Percentiles rank a stretch among this genome's conserved stretches.
Conservation (phyloP, 129 eudicot genomes). For the Tanacetum coccineum region DNA sequence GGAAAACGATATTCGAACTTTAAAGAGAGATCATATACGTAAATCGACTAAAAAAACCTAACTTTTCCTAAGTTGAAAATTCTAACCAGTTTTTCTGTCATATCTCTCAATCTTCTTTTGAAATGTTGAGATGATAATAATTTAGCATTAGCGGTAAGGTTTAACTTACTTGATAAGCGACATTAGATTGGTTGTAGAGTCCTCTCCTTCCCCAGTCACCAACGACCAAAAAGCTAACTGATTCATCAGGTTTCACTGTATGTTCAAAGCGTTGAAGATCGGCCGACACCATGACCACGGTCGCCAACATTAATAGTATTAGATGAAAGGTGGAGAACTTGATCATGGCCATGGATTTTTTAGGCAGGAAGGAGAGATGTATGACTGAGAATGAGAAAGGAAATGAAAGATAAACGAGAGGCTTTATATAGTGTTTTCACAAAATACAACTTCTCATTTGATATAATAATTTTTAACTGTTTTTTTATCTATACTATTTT, state of each 20-base stretch:
- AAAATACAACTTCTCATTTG: too few species aligned
- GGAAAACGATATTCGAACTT: not conserved
- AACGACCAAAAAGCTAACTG: slow-evolving; percentile 50
- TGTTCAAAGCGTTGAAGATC: slow-evolving; percentile 45
- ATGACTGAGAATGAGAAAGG: too few species aligned
- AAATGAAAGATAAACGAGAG: too few species aligned
- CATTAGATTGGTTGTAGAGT: slow-evolving; percentile 51
- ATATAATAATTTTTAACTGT: too few species aligned
- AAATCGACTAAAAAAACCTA: slow-evolving; percentile 9
- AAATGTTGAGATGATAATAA: not conserved
- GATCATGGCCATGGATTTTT: not conserved
- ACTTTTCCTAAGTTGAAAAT: not conserved
- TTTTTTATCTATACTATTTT: too few species aligned
- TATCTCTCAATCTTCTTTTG: not conserved
- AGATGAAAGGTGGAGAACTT: slow-evolving; percentile 6
- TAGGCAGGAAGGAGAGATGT: too few species aligned
- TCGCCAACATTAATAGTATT: not conserved
- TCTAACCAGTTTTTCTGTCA: not conserved
- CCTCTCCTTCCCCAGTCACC: slow-evolving; percentile 87
- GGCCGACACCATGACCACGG: slow-evolving; percentile 20
- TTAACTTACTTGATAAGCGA: slow-evolving; percentile 49
- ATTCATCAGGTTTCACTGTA: slow-evolving; percentile 38
- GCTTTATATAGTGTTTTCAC: too few species aligned
- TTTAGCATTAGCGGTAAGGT: not conserved
- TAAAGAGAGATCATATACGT: slow-evolving; percentile 19